Evolutionary conservation across 805 yeast genomes (phyloP), one percentile per base, ranked within the genome.

Genomic region (Schwanniomyces sp.): DNA sequence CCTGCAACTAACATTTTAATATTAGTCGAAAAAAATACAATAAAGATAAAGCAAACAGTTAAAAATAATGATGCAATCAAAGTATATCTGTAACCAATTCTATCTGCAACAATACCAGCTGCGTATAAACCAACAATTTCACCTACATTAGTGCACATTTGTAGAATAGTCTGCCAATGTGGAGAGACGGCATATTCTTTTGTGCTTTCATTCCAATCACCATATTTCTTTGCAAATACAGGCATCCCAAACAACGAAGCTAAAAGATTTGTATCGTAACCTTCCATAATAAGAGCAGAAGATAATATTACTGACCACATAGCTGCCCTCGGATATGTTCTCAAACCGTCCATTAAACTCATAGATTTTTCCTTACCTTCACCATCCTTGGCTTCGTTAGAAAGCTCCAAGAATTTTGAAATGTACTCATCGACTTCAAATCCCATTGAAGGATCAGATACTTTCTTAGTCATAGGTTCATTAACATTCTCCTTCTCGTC

Each of bases 121-220:
- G 64, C 47, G 45, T 70, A 65, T 41, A 76, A 66, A n/a, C 82
- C 83, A 12, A 76, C 49, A 44, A 79, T 64, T 47, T 68, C 68
- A 34, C 79, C 79, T 24, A 66, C 41, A 39, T 39, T 25, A 17
- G 16, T 21, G 11, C 41, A 39, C 41, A 78, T 66, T 32, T 66
- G 56, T 46, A 70, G 61, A 30, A 64, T 61, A 24, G 74, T 69
- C 52, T 70, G 75, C 66, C 70, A 64, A 36, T 60, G 59, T 34
- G 70, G 64, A 5, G 72, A 66, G n/a, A 70, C 52, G 49, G 68
- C 60, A 49, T 66, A 69, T 5, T 44, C 47, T 34, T 46, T 59
- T 21, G 8, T 10, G 1, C 52, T 60, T 3, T 64, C 65, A 51
- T 53, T 62, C 46, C 52, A 59, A 11, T 52, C 43, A 29, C 75